Conservation (phyloP, 1,284 basidiomycete genomes). For the Irpex lacteus region DNA sequence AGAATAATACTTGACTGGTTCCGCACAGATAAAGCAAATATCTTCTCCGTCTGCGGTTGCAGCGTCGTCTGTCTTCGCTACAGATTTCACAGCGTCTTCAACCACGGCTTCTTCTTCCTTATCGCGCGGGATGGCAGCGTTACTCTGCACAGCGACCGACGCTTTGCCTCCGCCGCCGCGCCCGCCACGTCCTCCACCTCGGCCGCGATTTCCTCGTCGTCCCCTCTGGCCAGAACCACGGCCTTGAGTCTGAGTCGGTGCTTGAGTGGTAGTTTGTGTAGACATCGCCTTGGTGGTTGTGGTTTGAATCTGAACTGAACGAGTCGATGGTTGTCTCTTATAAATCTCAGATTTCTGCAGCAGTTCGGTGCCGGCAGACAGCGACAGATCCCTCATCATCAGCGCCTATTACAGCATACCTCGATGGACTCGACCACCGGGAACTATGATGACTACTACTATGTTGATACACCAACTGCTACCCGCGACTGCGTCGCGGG, state of each 20-base stretch:
- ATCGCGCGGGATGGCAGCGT: not conserved
- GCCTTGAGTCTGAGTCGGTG: constrained; percentile 27
- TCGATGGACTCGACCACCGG: too few relatives aligned
- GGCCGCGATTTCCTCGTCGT: constrained; percentile 30
- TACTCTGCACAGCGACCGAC: not conserved
- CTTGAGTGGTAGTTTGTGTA: constrained; percentile 28
- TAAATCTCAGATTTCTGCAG: not conserved
- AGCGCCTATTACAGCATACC: not conserved
- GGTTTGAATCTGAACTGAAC: not conserved
- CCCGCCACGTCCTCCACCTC: constrained; percentile 25
- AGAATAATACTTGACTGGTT: constrained; percentile 89
- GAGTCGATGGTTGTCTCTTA: not conserved
- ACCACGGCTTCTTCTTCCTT: not conserved
- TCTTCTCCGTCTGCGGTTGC: constrained; percentile 22
- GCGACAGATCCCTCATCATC: not conserved
- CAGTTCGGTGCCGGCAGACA: not conserved
- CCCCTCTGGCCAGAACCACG: constrained; percentile 26
- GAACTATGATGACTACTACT: too few relatives aligned
- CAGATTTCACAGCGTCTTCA: constrained; percentile 9
- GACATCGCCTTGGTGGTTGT: constrained; percentile 26
- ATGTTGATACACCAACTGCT: too few relatives aligned
- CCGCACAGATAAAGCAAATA: constrained; percentile 94
- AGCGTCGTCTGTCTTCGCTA: constrained; percentile 6
- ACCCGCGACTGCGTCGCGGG: too few relatives aligned
- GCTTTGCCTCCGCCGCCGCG: constrained; percentile 15